These are phyloP conservation scores for Hypoxylon sp. DNA, from an alignment of 2,329 filamentous ascomycete genomes.

Conservation along the genomic window DNA sequence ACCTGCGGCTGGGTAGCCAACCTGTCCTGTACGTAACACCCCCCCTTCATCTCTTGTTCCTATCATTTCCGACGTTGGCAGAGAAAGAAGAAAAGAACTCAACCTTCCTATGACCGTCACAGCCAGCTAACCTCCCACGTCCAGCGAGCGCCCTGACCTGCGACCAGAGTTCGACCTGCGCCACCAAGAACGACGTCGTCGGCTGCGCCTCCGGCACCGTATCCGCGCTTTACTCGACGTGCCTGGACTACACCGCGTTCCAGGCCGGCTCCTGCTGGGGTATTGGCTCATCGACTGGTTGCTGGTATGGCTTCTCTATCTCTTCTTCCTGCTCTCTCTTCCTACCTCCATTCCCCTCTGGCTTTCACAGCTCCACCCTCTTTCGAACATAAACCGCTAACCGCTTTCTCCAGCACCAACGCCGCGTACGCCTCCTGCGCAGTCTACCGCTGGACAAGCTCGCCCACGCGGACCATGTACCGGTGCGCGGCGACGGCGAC, in stretches of 20 bases:
- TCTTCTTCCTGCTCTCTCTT: neutral
- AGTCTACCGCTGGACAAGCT: slow-evolving; percentile 50
- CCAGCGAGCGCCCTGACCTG: slow-evolving; percentile 41
- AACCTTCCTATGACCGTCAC: no score
- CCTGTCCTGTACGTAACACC: slow-evolving; percentile 41
- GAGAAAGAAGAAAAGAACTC: no score
- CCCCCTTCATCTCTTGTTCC: neutral
- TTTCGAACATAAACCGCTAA: neutral
- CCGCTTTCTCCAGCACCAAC: slow-evolving; percentile 11
- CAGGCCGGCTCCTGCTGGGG: slow-evolving; percentile 42
- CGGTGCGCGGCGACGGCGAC: slow-evolving; percentile 44
- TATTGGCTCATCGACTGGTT: slow-evolving; percentile 44
- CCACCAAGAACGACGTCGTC: slow-evolving; percentile 49
- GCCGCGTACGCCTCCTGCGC: slow-evolving; percentile 44
- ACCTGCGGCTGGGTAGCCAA: slow-evolving; percentile 45
- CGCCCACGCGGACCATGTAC: slow-evolving; percentile 48
- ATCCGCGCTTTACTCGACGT: slow-evolving; percentile 47
- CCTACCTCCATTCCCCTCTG: neutral
- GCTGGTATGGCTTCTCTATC: slow-evolving; percentile 43
- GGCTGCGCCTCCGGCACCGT: slow-evolving; percentile 46
- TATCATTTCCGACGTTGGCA: no score
- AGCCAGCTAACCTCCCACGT: slow-evolving; percentile 11
- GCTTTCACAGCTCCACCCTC: neutral
- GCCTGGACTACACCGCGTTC: slow-evolving; percentile 47
- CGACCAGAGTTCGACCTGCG: slow-evolving; percentile 34